Conservation (phyloP, 179 eudicot genomes). For the Patellifolia procumbens region DNA sequence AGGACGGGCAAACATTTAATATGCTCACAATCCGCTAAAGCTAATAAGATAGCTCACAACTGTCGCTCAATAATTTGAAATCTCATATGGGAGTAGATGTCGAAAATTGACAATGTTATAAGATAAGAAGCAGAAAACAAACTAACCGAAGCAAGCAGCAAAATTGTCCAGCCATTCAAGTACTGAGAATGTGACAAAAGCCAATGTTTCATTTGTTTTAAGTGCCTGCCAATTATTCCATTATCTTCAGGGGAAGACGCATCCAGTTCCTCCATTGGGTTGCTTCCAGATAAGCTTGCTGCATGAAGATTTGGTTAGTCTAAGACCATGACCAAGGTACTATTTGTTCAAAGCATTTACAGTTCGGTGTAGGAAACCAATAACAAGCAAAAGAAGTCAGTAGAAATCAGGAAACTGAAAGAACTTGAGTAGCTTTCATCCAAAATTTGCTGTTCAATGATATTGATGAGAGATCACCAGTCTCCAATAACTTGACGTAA, state of each 20-base stretch:
- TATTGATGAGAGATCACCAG: background rate
- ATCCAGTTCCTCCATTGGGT: slow-evolving; percentile 65
- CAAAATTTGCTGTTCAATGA: background rate
- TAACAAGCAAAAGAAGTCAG: background rate
- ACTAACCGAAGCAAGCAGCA: slow-evolving; percentile 96
- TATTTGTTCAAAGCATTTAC: background rate
- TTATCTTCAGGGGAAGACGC: slow-evolving; percentile 45
- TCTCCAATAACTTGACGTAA: background rate
- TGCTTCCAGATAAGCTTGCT: slow-evolving; percentile 73
- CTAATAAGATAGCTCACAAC: no score
- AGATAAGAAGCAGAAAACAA: slow-evolving; percentile 20
- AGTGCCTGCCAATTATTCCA: slow-evolving; percentile 48
- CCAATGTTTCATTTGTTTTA: slow-evolving; percentile 65
- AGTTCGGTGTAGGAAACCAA: background rate
- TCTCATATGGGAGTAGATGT: background rate
- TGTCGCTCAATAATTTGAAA: no score
- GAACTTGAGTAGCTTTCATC: background rate
- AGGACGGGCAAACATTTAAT: no score
- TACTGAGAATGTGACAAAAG: slow-evolving; percentile 83
- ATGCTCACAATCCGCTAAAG: no score
- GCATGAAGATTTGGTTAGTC: slow-evolving; percentile 29
- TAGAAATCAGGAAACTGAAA: background rate
- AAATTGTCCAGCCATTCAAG: slow-evolving; percentile 83
- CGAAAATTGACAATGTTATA: background rate
- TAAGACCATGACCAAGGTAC: background rate